Base-by-base conservation (phyloP, 116 monocot genomes). In the Dioscorea cayenensis region DNA sequence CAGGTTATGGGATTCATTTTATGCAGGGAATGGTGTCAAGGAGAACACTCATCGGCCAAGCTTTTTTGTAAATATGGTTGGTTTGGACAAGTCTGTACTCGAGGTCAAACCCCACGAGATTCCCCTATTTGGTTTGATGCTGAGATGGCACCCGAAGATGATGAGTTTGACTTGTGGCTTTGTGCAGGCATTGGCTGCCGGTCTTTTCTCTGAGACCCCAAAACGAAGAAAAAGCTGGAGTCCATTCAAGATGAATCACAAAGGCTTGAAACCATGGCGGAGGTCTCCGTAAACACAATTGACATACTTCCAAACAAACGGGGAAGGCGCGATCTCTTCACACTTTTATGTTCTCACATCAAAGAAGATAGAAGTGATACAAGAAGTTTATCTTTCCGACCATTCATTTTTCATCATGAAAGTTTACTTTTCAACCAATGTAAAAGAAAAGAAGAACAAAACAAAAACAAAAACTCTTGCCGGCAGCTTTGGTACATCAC, bases 151-250 rank as follows among this genome's bases (percentile, higher is more conserved):
- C 67, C 79, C 10, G 90, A 93, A 49, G 96, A 92, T 12, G 90
- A 92, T 14, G 93, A 89, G 20, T 90, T 87, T 71, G 97, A 97
- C 43, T 66, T 97, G 21, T 96, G 96, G 97, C 72, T 92, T 71
- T 90, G 93, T n/a, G 74, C 93, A 97, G 73, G 90, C 90, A 4
- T 61, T 93, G 43, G 97, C 90, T 35, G 81, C 93, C 25, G 90
- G 93, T 17, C 60, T 90, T 23, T 97, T 90, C 83, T 78, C 94
- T 12, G 90, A 93, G 27, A 83, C 80, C 67, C 84, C 93, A 13
- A 88, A 89, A 32, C 90, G 97, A 32, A 78, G 88, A 18, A 93
- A 93, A 83, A 90, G 90, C 82, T 97, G 97, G 97, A 92, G 90
- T 71, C 90, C 96, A 5, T 97, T 97, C 74, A 96, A 92, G 76